phyloP scores from a whole-genome alignment of 2,329 filamentous ascomycete genomes.

The Diaporthe ampelina region DNA sequence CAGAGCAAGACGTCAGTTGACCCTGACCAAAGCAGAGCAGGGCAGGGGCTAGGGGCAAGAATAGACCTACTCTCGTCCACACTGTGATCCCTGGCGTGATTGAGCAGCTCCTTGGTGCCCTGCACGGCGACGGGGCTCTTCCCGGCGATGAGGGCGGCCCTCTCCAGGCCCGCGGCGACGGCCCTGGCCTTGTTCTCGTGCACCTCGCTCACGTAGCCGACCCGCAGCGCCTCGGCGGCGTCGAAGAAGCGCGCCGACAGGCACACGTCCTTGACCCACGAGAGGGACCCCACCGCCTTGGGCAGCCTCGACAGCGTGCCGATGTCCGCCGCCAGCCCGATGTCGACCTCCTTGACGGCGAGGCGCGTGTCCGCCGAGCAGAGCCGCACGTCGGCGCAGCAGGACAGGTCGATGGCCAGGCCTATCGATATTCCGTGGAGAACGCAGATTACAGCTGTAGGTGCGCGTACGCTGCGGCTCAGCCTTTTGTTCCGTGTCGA shows the following conservation, averaged over 20 bases:
- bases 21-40: not conserved
- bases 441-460: conserved; percentile 81
- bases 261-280: conserved; percentile 86
- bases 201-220: conserved; percentile 79
- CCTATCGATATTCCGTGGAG: conserved; percentile 85
- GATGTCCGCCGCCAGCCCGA: conserved; percentile 84
- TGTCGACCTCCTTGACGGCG: conserved; percentile 85
- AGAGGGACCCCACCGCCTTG: conserved; percentile 77
- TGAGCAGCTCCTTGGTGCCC: conserved; percentile 88
- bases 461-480: conserved; percentile 13
- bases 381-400: conserved; percentile 79
- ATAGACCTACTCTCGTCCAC: conserved; percentile 77
- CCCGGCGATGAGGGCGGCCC: conserved; percentile 75
- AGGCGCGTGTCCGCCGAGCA: conserved; percentile 72
- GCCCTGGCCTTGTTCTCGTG: conserved; percentile 73
- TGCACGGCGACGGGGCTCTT: conserved; percentile 93
- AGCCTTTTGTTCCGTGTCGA: not conserved
- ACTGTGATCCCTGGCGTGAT: conserved; percentile 83
- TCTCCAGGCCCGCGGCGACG: conserved; percentile 71
- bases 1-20: conserved; percentile 28
- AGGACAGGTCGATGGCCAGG: conserved; percentile 81
- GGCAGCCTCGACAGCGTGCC: conserved; percentile 81
- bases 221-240: conserved; percentile 76
- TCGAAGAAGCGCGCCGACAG: conserved; percentile 79
- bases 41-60: conserved; percentile 27